A percentile compares a stretch with the other conserved stretches of the same genome.
Conservation (phyloP, 2,329 filamentous ascomycete genomes). For the Ophiocordyceps camponoti-saundersi region DNA sequence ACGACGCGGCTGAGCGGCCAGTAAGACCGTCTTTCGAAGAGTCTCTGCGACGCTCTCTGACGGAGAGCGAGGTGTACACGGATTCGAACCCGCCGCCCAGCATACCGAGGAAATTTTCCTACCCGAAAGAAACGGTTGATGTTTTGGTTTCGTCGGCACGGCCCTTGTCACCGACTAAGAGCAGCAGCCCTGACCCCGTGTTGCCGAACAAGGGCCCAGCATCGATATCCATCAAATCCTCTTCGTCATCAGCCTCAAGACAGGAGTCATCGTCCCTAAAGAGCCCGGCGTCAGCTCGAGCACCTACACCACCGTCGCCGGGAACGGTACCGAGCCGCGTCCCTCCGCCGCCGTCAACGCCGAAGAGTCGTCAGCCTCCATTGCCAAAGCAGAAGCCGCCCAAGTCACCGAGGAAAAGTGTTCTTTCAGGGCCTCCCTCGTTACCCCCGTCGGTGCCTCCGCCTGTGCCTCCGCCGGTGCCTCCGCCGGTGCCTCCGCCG, state of each 20-base stretch:
- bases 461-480: background rate
- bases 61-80: background rate
- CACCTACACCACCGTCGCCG: background rate
- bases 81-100: background rate
- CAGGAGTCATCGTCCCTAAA: background rate
- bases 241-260: background rate
- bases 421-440: background rate
- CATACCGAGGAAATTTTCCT: background rate
- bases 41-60: background rate
- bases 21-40: background rate
- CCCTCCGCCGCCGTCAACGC: background rate
- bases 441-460: background rate
- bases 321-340: background rate
- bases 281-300: background rate
- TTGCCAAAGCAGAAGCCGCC: background rate
- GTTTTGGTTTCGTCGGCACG: conserved; percentile 4
- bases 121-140: conserved; percentile 2
- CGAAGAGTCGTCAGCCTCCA: background rate
- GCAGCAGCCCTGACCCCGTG: background rate
- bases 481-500: background rate
- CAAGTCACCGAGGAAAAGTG: background rate
- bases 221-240: background rate
- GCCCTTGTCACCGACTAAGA: conserved; percentile 1
- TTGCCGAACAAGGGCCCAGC: background rate
- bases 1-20: background rate